Percentiles rank a stretch among this genome's conserved stretches.
phyloP scores from a whole-genome alignment of 2,329 filamentous ascomycete genomes.

The Diaporthe caulivora region DNA sequence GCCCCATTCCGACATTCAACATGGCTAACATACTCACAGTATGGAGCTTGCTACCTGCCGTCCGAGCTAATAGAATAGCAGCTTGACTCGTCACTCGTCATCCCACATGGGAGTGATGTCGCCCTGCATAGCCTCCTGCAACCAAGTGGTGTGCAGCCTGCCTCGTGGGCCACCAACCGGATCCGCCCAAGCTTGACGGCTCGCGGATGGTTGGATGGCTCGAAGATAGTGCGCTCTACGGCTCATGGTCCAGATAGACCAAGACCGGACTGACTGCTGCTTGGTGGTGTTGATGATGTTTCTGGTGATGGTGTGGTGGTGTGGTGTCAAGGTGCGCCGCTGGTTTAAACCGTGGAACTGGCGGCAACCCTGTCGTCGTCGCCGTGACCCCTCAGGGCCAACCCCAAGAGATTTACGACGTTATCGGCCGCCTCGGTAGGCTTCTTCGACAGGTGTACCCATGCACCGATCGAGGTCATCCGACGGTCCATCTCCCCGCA shows the following conservation, averaged over 20 bases:
- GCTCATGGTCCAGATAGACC: slow-evolving; percentile 7
- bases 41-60: slow-evolving; percentile 3
- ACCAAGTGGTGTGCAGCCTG: slow-evolving; percentile 30
- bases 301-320: slow-evolving; percentile 25
- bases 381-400: not conserved
- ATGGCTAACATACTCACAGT: slow-evolving; percentile 17
- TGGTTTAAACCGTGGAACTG: slow-evolving; percentile 19
- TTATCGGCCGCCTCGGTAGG: slow-evolving; percentile 22
- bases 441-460: slow-evolving; percentile 20
- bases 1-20: not conserved
- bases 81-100: slow-evolving; percentile 36
- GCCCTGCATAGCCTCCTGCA: slow-evolving; percentile 21
- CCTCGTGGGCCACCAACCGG: slow-evolving; percentile 29
- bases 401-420: not conserved
- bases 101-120: slow-evolving; percentile 33
- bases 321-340: not conserved
- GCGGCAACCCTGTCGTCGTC: slow-evolving; percentile 27
- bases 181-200: slow-evolving; percentile 9
- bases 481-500: slow-evolving; percentile 3
- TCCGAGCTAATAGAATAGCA: slow-evolving; percentile 15
- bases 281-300: not conserved
- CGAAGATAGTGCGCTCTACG: not conserved
- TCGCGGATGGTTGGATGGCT: slow-evolving; percentile 16
- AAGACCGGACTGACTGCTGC: not conserved
- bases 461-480: slow-evolving; percentile 30